Evolutionary conservation across 208 protist genomes (phyloP).

Genomic region (Leishmania lainsoni): DNA sequence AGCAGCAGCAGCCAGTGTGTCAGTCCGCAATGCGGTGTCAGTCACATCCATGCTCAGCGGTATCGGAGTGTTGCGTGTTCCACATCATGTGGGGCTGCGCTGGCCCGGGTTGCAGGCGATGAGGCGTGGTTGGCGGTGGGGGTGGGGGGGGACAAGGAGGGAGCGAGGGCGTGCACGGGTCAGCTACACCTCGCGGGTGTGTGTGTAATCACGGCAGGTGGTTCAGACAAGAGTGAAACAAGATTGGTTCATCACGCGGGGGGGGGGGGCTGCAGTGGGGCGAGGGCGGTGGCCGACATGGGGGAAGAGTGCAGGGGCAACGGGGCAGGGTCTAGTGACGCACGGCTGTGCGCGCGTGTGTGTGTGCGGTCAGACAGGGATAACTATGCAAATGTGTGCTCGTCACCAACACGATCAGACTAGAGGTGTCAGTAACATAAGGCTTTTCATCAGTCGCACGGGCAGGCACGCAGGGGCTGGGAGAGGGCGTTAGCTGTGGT

Average conservation of each 20-base stretch:
- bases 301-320: neutral
- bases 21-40: slow-evolving; percentile 25
- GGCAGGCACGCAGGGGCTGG: neutral
- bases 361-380: slow-evolving; percentile 37
- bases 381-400: slow-evolving; percentile 44
- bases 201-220: slow-evolving; percentile 4
- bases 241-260: slow-evolving; percentile 12
- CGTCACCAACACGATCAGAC: slow-evolving; percentile 40
- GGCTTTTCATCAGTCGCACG: slow-evolving; percentile 24
- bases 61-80: slow-evolving; percentile 37
- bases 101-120: neutral
- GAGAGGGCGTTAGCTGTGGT: neutral
- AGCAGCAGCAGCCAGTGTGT: slow-evolving; percentile 12
- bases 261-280: neutral
- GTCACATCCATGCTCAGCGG: slow-evolving; percentile 34
- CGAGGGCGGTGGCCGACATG: neutral
- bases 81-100: slow-evolving; percentile 23
- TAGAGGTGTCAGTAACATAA: slow-evolving; percentile 40
- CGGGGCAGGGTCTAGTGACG: neutral
- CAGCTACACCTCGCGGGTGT: slow-evolving; percentile 14
- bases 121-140: neutral
- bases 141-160: neutral
- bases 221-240: slow-evolving; percentile 20
- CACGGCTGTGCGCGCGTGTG: neutral
- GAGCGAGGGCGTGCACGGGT: neutral